Evolutionary conservation across 352 stramenopile genomes (phyloP).

Genomic region (Peronospora destructor): DNA sequence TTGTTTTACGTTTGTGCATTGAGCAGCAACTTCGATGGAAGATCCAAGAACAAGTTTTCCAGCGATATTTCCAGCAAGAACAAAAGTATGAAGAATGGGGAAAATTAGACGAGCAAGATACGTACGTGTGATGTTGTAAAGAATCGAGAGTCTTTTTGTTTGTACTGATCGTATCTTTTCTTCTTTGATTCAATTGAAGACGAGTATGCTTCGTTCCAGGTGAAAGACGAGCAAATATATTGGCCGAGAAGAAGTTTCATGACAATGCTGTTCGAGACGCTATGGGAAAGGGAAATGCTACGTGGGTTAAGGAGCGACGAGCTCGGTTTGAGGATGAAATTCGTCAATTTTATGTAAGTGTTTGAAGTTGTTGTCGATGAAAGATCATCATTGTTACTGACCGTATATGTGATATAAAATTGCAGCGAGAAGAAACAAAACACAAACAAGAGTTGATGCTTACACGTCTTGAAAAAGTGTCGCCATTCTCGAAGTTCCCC

Average conservation of each 20-base stretch:
- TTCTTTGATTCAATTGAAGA: constrained; percentile 13
- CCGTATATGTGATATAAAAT: constrained; percentile 8
- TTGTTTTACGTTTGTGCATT: constrained; percentile 7
- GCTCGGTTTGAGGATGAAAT: constrained; percentile 43
- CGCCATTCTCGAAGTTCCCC: constrained; percentile 64
- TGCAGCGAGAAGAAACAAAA: constrained; percentile 57
- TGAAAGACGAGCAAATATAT: constrained; percentile 51
- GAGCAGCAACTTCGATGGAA: constrained; percentile 57
- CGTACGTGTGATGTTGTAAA: constrained; percentile 25
- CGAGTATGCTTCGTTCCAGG: constrained; percentile 61
- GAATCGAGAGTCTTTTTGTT: background rate
- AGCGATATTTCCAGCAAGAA: constrained; percentile 49
- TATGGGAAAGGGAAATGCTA: constrained; percentile 39
- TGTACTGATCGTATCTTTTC: background rate
- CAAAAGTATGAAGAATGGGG: constrained; percentile 55
- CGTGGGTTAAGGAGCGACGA: constrained; percentile 42
- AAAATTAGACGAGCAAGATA: constrained; percentile 43
- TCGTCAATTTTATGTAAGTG: constrained; percentile 55
- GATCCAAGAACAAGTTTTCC: constrained; percentile 58
- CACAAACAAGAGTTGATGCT: constrained; percentile 78
- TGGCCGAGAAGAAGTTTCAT: constrained; percentile 65
- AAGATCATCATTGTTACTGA: constrained; percentile 11
- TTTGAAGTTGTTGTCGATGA: background rate
- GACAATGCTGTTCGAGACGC: constrained; percentile 51
- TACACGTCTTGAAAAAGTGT: constrained; percentile 63